Evolutionary conservation across 768 basidiomycete species (phyloP).

Genomic region (Cystobasidiopsis lactophilus): DNA sequence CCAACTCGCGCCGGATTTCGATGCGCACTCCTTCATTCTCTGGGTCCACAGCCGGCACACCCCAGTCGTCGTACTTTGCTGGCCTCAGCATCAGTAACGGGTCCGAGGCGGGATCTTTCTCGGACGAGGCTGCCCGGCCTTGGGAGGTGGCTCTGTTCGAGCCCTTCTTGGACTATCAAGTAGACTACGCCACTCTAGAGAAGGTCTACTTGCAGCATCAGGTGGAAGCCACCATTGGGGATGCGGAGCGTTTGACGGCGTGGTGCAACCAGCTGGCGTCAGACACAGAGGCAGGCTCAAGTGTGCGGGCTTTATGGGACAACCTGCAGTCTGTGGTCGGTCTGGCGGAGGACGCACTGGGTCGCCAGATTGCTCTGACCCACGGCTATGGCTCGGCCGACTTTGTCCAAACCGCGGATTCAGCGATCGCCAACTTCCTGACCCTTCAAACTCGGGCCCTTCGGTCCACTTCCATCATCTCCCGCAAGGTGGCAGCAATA

Average conservation of each 20-base stretch:
- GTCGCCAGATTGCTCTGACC: slow-evolving; percentile 55
- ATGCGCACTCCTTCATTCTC: not conserved
- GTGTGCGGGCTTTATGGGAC: slow-evolving; percentile 27
- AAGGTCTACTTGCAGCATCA: slow-evolving; percentile 34
- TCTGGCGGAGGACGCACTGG: slow-evolving; percentile 55
- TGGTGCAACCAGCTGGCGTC: no score
- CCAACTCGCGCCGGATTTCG: slow-evolving; percentile 12
- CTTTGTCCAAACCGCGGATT: slow-evolving; percentile 51
- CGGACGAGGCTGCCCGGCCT: slow-evolving; percentile 6
- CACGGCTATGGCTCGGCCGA: slow-evolving; percentile 66
- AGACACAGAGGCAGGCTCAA: not conserved
- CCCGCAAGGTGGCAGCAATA: not conserved
- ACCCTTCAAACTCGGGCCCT: slow-evolving; percentile 9
- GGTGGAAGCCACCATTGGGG: not conserved
- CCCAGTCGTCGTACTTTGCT: not conserved
- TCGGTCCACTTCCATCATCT: slow-evolving; percentile 3
- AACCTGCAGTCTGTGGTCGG: slow-evolving; percentile 50
- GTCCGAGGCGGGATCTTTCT: not conserved
- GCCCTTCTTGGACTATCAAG: slow-evolving; percentile 77
- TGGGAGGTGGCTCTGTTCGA: slow-evolving; percentile 90
- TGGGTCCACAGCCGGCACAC: not conserved
- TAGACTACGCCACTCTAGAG: slow-evolving; percentile 62
- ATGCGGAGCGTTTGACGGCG: no score
- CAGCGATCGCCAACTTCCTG: slow-evolving; percentile 47
- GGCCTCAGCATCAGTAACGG: not conserved